phyloP scores from a whole-genome alignment of 345 rosid genomes.

The Corchorus olitorius region DNA sequence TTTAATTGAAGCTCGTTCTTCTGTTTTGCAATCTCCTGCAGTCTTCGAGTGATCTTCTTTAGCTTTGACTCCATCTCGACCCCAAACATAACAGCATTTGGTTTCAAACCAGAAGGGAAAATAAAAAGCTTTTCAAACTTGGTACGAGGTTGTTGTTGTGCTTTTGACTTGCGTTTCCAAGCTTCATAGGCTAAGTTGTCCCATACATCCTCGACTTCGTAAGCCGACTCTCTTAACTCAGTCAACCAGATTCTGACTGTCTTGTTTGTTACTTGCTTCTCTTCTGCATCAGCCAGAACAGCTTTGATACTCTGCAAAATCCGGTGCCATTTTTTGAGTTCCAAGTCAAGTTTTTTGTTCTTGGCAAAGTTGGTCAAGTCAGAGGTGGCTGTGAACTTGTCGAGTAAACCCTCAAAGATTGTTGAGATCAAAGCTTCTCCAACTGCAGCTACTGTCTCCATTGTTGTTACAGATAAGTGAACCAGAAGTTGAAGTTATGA shows the following conservation, averaged over 20 bases:
- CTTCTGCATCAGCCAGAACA: slow-evolving; percentile 10
- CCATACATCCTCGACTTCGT: slow-evolving; percentile 23
- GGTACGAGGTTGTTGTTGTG: no score
- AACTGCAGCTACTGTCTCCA: background rate
- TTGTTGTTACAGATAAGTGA: background rate
- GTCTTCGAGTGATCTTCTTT: background rate
- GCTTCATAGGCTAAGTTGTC: slow-evolving; percentile 23
- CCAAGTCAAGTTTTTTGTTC: background rate
- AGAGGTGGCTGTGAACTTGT: background rate
- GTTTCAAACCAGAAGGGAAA: background rate
- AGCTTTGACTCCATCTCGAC: slow-evolving; percentile 19
- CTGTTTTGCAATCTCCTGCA: slow-evolving; percentile 6
- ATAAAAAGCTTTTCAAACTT: background rate
- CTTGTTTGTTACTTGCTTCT: slow-evolving; percentile 6
- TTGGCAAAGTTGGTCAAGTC: background rate
- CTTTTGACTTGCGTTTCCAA: background rate
- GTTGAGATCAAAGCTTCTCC: background rate
- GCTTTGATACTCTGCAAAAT: background rate
- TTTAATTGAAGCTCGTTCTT: background rate
- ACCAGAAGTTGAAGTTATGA: no score
- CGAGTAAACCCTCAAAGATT: background rate
- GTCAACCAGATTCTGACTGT: background rate
- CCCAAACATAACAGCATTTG: background rate
- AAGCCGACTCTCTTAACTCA: slow-evolving; percentile 18
- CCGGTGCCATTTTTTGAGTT: background rate